These are phyloP conservation scores for Chrysanthemum lavandulifolium DNA, from an alignment of 129 eudicot species.

Conservation along the genomic window DNA sequence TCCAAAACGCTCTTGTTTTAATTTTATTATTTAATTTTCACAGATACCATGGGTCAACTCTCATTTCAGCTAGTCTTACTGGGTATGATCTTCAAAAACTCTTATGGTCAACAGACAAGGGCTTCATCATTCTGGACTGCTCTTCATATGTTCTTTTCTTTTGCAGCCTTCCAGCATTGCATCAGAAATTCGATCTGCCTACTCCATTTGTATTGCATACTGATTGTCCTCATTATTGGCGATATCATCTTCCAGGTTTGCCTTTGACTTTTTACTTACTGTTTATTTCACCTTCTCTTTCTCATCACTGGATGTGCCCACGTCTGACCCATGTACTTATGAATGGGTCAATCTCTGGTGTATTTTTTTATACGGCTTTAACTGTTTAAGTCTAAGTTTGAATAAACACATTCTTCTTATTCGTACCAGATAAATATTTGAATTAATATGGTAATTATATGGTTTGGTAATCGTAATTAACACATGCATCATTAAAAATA, in stretches of 20 bases:
- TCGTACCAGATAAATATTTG: too few species aligned
- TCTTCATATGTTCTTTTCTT: neutral
- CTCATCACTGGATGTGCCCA: too few species aligned
- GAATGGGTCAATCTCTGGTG: too few species aligned
- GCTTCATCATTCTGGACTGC: conserved; percentile 4
- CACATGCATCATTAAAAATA: too few species aligned
- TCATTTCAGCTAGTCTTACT: conserved; percentile 85
- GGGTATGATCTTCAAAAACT: conserved; percentile 47
- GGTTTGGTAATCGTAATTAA: too few species aligned
- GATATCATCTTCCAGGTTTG: conserved; percentile 83
- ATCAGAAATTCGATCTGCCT: conserved; percentile 86
- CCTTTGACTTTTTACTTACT: neutral
- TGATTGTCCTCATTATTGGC: conserved; percentile 98
- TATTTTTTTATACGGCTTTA: too few species aligned
- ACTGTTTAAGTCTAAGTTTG: too few species aligned
- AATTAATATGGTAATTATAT: too few species aligned
- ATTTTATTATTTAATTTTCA: conserved; percentile 8
- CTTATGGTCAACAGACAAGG: conserved; percentile 1
- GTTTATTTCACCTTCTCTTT: neutral
- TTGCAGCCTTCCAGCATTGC: conserved; percentile 73
- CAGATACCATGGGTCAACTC: conserved; percentile 95
- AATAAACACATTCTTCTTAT: too few species aligned
- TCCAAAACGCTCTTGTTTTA: conserved; percentile 9
- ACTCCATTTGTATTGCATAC: conserved; percentile 87
- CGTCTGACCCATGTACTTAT: too few species aligned